A percentile compares a stretch with the other conserved stretches of the same genome.
Conservation (phyloP, 352 stramenopile species). For the Pythium grandisporangium region DNA sequence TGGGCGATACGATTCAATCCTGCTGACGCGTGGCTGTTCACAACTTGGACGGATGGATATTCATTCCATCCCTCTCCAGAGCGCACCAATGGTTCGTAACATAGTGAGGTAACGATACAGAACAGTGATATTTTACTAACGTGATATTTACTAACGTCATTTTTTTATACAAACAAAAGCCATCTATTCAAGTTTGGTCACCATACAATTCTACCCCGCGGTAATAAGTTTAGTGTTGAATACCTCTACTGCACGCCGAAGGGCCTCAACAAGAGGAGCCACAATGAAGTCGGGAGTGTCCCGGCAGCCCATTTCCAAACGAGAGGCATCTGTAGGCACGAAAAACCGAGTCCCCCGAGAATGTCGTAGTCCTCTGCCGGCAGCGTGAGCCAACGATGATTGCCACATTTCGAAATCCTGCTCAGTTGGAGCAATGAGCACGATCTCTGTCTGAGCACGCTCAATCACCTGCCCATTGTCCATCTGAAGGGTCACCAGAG, state of each 20-base stretch:
- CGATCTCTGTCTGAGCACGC: slow-evolving; percentile 69
- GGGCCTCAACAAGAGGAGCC: slow-evolving; percentile 52
- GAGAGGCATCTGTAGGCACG: slow-evolving; percentile 69
- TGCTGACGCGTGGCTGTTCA: too few relatives aligned
- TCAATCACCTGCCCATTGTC: slow-evolving; percentile 78
- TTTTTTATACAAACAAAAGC: too few relatives aligned
- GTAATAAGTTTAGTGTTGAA: slow-evolving; percentile 64
- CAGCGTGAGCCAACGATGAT: slow-evolving; percentile 73
- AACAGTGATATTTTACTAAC: too few relatives aligned
- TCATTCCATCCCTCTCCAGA: too few relatives aligned
- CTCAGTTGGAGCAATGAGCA: slow-evolving; percentile 46
- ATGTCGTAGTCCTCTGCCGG: slow-evolving; percentile 70
- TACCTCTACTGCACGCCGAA: slow-evolving; percentile 77
- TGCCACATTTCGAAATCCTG: slow-evolving; percentile 88
- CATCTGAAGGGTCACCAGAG: slow-evolving; percentile 69
- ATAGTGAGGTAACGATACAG: too few relatives aligned
- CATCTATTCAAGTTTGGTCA: too few relatives aligned
- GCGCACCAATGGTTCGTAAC: too few relatives aligned
- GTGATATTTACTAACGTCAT: too few relatives aligned
- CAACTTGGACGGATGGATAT: too few relatives aligned
- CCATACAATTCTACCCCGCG: slow-evolving; percentile 3
- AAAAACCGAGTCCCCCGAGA: slow-evolving; percentile 80
- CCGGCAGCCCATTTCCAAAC: slow-evolving; percentile 65
- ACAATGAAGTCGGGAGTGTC: slow-evolving; percentile 78
- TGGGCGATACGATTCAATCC: too few relatives aligned